Base-by-base conservation (phyloP, 2,329 filamentous ascomycete species). In the Apiospora pterosperma region DNA sequence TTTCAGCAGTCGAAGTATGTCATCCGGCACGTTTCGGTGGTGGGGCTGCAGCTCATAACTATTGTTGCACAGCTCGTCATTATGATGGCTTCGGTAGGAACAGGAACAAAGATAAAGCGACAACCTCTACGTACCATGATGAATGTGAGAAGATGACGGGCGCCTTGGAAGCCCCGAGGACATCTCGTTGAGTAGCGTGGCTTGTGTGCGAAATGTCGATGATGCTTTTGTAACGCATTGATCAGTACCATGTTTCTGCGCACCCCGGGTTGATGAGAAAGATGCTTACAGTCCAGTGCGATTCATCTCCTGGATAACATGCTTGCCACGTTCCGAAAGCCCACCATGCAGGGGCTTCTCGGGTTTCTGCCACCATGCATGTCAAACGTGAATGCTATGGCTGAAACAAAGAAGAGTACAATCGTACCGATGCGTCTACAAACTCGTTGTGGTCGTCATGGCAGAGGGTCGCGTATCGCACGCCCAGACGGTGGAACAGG, bases 21-120 rank as follows among this genome's bases (percentile, higher is more conserved):
- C 75, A 63, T 82, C 79, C 5, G 80, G 76, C 3, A 80, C 79
- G 58, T 81, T 79, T 16, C 79, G 75, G 12, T 10, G 42, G 23
- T 19, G 11, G n/a, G 42, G 42, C 10, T 8, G 10, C 11, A 48
- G 42, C 2, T 8, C 11, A 16, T 48, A 48, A 19, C 42, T 48
- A n/a, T n/a, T n/a, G n/a, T n/a, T n/a, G n/a, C n/a, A n/a, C n/a
- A n/a, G n/a, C n/a, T n/a, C n/a, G n/a, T n/a, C n/a, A n/a, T n/a
- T n/a, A n/a, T n/a, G n/a, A n/a, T n/a, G n/a, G n/a, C n/a, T n/a
- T n/a, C n/a, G n/a, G n/a, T n/a, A n/a, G n/a, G n/a, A n/a, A n/a
- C n/a, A n/a, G n/a, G n/a, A n/a, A n/a, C n/a, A n/a, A n/a, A n/a
- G n/a, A n/a, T n/a, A n/a, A n/a, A n/a, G n/a, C n/a, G n/a, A n/a